A percentile compares a stretch with the other conserved stretches of the same genome.
Conservation (phyloP, 2,329 filamentous ascomycete genomes). For the Penicillium olsonii region DNA sequence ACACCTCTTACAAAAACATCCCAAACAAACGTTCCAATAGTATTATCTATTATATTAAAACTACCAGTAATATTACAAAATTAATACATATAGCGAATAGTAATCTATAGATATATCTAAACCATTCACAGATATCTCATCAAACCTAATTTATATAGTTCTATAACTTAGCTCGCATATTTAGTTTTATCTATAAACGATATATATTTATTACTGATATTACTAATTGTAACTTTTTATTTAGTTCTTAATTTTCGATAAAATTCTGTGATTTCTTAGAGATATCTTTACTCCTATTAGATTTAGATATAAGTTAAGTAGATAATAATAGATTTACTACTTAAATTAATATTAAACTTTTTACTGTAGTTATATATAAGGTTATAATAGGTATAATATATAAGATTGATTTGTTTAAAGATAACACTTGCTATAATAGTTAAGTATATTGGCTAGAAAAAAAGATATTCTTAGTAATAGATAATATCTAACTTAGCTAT, state of each 20-base stretch:
- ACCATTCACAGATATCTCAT: conserved; percentile 17
- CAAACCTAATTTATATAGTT: conserved; percentile 26
- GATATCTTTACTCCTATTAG: conserved; percentile 23
- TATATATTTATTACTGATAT: conserved; percentile 32
- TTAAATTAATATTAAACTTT: conserved; percentile 32
- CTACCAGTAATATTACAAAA: conserved; percentile 15
- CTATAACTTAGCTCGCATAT: conserved; percentile 24
- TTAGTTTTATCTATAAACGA: conserved; percentile 27
- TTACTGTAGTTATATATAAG: conserved; percentile 32
- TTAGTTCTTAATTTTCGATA: conserved; percentile 28
- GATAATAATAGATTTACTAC: conserved; percentile 31
- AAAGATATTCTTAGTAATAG: conserved; percentile 23
- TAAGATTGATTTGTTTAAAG: conserved; percentile 27
- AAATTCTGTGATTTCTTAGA: conserved; percentile 33
- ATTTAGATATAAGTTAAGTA: conserved; percentile 26
- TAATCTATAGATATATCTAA: conserved; percentile 26
- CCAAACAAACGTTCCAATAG: conserved; percentile 11
- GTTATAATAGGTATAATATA: conserved; percentile 24
- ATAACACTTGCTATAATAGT: conserved; percentile 11
- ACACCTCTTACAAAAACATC: background rate
- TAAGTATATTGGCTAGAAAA: conserved; percentile 22
- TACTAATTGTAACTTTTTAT: conserved; percentile 30
- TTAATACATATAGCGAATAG: conserved; percentile 28
- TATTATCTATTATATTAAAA: conserved; percentile 21
- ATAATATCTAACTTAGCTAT: conserved; percentile 25